Base-by-base conservation (phyloP, 202 grass and related monocot genomes). In the Carex sylvatica region DNA sequence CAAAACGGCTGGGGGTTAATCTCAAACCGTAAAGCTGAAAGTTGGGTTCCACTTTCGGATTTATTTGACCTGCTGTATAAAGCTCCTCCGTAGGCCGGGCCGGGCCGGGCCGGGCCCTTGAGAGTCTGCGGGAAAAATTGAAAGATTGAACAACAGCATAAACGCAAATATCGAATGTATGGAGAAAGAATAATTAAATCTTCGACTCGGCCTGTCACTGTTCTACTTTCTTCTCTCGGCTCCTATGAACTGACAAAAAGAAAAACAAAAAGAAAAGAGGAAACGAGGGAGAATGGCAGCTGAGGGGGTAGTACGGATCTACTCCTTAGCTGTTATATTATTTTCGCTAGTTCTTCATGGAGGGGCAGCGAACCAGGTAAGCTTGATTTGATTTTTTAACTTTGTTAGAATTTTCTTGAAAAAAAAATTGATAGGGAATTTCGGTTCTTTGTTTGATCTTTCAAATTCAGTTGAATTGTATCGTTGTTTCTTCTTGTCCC, bases 271-370 rank as follows among this genome's bases (percentile, higher is more conserved):
- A 80, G 58, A 23, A 61, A 35, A 63, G 53, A 65, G 60, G 35
- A 81, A 67, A 49, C 40, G 30, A 81, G 56, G 18, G 47, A 6
- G 20, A 68, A 82, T 68, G 80, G 80, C 38, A 62, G 78, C 59
- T 46, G n/a, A 65, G 14, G 78, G 55, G 61, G 78, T 65, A 80
- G 78, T 68, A 82, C 63, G 64, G 80, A 82, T 82, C 80, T 82
- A 66, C 80, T 82, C 58, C 80, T 52, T 66, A 12, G 61, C 61
- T 69, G 62, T 82, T 82, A 24, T 82, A 69, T 65, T 82, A 8
- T 49, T 69, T 33, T 68, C 63, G 42, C 28, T 82, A 33, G 42
- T 30, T 47, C 44, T 54, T 4, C 80, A 68, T 67, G 80, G 80
- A 82, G 44, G 3, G 23, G 22, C 44, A 52, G 61, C 64, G 42